Percentiles rank a stretch among this genome's conserved stretches.
These are phyloP conservation scores for Kodamaea ohmeri DNA, from an alignment of 1,139 yeast species.

Conservation along the genomic window DNA sequence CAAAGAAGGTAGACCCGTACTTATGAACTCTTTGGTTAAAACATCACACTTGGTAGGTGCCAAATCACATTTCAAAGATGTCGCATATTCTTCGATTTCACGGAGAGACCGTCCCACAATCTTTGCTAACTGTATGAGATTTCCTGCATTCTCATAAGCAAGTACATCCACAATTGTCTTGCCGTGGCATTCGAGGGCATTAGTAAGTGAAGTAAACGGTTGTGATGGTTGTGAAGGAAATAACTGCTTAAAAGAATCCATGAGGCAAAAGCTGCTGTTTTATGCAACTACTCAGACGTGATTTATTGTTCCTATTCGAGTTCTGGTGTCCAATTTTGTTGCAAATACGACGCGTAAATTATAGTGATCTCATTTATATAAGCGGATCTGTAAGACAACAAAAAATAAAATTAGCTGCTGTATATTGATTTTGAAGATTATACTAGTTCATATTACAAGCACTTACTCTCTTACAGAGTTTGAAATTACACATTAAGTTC, in stretches of 20 bases:
- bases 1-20: conserved; percentile 59
- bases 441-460: too few species aligned
- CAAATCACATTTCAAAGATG: conserved; percentile 17
- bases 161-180: conserved; percentile 26
- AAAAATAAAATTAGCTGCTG: too few species aligned
- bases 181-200: conserved; percentile 20
- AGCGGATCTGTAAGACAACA: too few species aligned
- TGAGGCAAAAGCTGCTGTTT: too few species aligned
- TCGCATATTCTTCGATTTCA: conserved; percentile 45
- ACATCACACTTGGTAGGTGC: background rate
- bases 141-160: conserved; percentile 15
- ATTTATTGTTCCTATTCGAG: too few species aligned
- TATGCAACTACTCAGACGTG: too few species aligned
- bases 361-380: too few species aligned
- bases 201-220: conserved; percentile 18
- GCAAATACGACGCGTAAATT: too few species aligned
- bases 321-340: too few species aligned
- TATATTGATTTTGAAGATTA: too few species aligned
- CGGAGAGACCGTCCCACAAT: conserved; percentile 45
- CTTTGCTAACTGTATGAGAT: conserved; percentile 34
- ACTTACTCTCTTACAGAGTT: too few species aligned
- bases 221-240: conserved; percentile 16
- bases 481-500: background rate
- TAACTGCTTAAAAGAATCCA: conserved; percentile 31
- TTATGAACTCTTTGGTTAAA: conserved; percentile 22